A percentile compares a stretch with the other conserved stretches of the same genome.
Evolutionary conservation across 2,329 filamentous ascomycete species (phyloP).

Genomic region (Colletotrichum sp.): DNA sequence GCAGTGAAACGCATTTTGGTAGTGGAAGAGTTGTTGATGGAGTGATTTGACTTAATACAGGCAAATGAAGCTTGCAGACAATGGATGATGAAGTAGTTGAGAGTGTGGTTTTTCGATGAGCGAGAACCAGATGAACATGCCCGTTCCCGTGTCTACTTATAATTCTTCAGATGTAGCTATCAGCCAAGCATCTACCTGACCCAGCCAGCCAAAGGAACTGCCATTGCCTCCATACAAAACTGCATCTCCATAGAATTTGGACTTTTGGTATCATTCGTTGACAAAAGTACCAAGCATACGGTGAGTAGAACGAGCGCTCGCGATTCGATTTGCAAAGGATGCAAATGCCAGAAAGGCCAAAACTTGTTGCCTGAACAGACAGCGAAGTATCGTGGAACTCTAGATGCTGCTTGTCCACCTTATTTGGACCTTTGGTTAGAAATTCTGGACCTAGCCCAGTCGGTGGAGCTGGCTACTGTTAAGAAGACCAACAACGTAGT

Average conservation of each 20-base stretch:
- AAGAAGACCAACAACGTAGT: fast-evolving
- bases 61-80: background rate
- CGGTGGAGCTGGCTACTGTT: background rate
- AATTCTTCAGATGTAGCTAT: background rate
- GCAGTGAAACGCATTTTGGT: background rate
- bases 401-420: background rate
- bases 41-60: background rate
- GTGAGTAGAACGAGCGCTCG: background rate
- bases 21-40: background rate
- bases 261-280: fast-evolving
- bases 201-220: background rate
- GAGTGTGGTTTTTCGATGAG: background rate
- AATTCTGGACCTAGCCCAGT: background rate
- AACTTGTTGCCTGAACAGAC: background rate
- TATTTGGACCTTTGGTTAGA: background rate
- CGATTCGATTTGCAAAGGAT: background rate
- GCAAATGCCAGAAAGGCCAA: background rate
- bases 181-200: background rate
- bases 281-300: background rate
- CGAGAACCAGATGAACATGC: background rate
- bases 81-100: background rate
- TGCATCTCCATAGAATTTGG: background rate
- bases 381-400: background rate
- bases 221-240: fast-evolving
- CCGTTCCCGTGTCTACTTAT: background rate